These are phyloP conservation scores for Taphrina populina DNA, from an alignment of 1,139 yeast genomes.

Conservation along the genomic window DNA sequence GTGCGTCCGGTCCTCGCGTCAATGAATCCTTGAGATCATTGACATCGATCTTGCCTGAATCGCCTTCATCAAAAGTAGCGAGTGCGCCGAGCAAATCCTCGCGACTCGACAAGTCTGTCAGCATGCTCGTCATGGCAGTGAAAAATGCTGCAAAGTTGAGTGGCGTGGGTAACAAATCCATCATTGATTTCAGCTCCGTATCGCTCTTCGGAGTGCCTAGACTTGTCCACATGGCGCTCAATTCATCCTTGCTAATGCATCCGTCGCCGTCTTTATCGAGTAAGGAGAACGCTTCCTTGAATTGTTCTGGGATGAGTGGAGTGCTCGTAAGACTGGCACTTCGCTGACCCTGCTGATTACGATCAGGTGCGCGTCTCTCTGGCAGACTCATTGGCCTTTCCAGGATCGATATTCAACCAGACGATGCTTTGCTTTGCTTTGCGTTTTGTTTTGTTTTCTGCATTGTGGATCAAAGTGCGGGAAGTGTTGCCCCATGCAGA, in stretches of 20 bases:
- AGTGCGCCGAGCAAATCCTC: conserved; percentile 65
- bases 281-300: conserved; percentile 58
- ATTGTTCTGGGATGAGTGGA: conserved; percentile 29
- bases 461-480: too few relatives aligned
- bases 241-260: conserved; percentile 58
- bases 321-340: conserved; percentile 25
- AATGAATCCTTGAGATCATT: conserved; percentile 53
- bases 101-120: conserved; percentile 60
- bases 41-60: conserved; percentile 50
- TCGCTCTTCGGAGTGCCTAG: conserved; percentile 51
- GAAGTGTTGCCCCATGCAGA: too few relatives aligned
- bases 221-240: conserved; percentile 57
- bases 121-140: conserved; percentile 62
- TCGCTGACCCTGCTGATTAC: conserved; percentile 12
- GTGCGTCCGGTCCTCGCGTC: conserved; percentile 52
- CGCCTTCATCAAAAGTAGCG: conserved; percentile 53
- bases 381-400: conserved; percentile 9
- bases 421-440: too few relatives aligned
- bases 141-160: conserved; percentile 70
- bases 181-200: conserved; percentile 47
- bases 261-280: conserved; percentile 89
- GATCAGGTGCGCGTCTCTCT: conserved; percentile 3
- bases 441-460: too few relatives aligned
- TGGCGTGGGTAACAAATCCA: conserved; percentile 57
- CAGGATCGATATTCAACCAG: too few relatives aligned